Conservation (phyloP, 345 rosid genomes). For the Raphanus raphanistrum region DNA sequence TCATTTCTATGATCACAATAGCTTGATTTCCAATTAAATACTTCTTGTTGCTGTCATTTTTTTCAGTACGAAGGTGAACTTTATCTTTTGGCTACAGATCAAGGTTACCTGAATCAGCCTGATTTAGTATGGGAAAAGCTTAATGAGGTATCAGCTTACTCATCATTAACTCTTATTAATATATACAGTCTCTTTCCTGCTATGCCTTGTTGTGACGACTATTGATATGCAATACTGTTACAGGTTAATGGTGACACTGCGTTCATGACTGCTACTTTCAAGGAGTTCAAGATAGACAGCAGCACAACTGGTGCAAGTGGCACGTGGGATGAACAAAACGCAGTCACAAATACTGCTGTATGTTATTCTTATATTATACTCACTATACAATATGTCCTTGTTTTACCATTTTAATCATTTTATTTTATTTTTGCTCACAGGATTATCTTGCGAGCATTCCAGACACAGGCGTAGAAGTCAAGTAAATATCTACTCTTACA, state of each 20-base stretch:
- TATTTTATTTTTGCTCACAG: slow-evolving; percentile 43
- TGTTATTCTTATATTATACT: slow-evolving; percentile 29
- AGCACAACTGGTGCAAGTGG: slow-evolving; percentile 54
- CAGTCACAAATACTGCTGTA: slow-evolving; percentile 83
- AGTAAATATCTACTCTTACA: slow-evolving; percentile 45
- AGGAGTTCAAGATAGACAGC: slow-evolving; percentile 82
- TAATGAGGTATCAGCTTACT: slow-evolving; percentile 66
- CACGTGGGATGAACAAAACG: slow-evolving; percentile 84
- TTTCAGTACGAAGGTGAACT: slow-evolving; percentile 92
- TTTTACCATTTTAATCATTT: slow-evolving; percentile 22
- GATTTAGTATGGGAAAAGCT: slow-evolving; percentile 98
- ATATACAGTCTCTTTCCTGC: neutral
- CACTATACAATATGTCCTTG: neutral
- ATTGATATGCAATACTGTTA: slow-evolving; percentile 24
- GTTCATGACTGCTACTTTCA: slow-evolving; percentile 84
- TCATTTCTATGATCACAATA: neutral
- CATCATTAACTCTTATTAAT: neutral
- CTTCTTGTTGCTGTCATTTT: slow-evolving; percentile 2
- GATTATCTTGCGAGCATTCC: slow-evolving; percentile 82
- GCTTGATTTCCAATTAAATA: neutral
- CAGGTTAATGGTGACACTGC: slow-evolving; percentile 96
- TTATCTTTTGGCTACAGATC: slow-evolving; percentile 97
- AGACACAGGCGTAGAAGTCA: slow-evolving; percentile 61
- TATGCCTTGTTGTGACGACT: slow-evolving; percentile 10
- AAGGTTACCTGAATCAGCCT: slow-evolving; percentile 90